Base-by-base conservation (phyloP, 1,139 yeast species). In the Pneumocystis canis region DNA sequence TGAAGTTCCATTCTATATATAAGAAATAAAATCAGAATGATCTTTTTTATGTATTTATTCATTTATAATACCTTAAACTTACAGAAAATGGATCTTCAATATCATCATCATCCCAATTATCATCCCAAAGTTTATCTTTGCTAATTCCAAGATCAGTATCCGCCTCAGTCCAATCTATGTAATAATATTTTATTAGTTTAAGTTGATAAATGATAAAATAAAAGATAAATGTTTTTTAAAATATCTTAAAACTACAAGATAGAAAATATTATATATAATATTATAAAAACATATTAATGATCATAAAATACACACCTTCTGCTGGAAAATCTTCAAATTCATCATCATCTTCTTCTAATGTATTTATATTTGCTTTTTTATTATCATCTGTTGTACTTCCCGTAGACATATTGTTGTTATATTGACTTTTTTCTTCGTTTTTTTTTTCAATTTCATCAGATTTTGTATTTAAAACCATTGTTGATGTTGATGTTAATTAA, bases 251-350 rank as follows among this genome's bases (percentile, higher is more conserved):
- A 33, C 11, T 33, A 16, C 14, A 9, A 33, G 14, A 33, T 16
- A 33, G 2, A 33, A 33, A 9, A n/a, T 39, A 39, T n/a, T 7
- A n/a, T 39, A 39, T 39, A n/a, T 2, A 16, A n/a, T 33, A 39
- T n/a, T n/a, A n/a, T n/a, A 33, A 58, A 58, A 47, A 37, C 16
- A 31, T 25, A 40, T 20, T 25, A 25, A 58, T 11, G 9, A 59
- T 47, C 3, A 39, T 18, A 71, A 31, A 71, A 72, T 73, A 72
- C 87, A 77, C 77, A 74, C 85, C 82, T 70, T 88, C 96, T 63
- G 83, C 89, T 3, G 96, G 96, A 74, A 89, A 89, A 72, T 89
- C 97, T 76, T 89, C 97, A 73, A 89, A 89, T 74, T 89, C 96
- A 73, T 89, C 96, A 71, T 89, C 96, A 57, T 57, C 59, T 5